phyloP scores from a whole-genome alignment of 192 early-diverging fungal species.

The Physocladia obscura region DNA sequence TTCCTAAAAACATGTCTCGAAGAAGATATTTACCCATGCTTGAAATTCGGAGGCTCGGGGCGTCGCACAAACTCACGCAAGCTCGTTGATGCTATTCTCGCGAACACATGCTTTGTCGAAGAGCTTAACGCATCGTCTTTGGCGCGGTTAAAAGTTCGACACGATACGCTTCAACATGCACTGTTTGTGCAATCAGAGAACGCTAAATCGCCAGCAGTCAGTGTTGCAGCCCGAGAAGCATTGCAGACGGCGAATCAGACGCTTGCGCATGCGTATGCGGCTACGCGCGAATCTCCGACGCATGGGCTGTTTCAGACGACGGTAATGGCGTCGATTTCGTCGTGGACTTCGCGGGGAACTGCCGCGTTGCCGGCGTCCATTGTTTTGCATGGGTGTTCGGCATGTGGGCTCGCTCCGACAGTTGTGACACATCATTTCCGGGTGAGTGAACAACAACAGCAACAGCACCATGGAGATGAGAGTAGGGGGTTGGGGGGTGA shows the following conservation, averaged over 20 bases:
- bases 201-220: not conserved
- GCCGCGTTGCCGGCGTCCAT: not conserved
- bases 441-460: slow-evolving; percentile 38
- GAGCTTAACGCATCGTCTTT: slow-evolving; percentile 65
- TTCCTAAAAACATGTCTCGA: slow-evolving; percentile 87
- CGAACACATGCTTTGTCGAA: slow-evolving; percentile 89
- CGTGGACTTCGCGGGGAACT: not conserved
- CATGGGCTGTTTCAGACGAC: slow-evolving; percentile 23
- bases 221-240: not conserved
- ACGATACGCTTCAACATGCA: not conserved
- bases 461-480: not conserved
- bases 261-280: not conserved
- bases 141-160: not conserved
- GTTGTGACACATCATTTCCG: slow-evolving; percentile 37
- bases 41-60: slow-evolving; percentile 83
- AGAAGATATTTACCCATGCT: slow-evolving; percentile 89
- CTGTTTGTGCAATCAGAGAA: not conserved
- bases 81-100: slow-evolving; percentile 87
- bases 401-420: slow-evolving; percentile 5
- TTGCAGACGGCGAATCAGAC: not conserved
- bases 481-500: not conserved
- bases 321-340: slow-evolving; percentile 12
- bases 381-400: slow-evolving; percentile 4
- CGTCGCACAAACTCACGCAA: slow-evolving; percentile 85
- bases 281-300: not conserved